These are phyloP conservation scores for Nannochloropsis gaditana DNA, from an alignment of 108 stramenopile genomes.

Conservation along the genomic window DNA sequence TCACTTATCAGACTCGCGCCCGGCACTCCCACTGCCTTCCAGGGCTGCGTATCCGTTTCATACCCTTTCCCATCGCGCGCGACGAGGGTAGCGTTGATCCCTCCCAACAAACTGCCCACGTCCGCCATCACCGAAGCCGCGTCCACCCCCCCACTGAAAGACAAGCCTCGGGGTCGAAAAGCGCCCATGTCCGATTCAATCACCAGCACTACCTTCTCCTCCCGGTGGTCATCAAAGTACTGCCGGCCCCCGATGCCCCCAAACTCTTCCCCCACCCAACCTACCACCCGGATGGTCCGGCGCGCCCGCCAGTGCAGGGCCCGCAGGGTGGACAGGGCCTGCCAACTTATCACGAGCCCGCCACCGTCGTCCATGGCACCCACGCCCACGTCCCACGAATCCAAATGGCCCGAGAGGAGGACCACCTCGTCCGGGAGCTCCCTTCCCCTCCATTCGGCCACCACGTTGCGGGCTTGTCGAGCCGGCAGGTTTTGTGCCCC, in stretches of 20 bases:
- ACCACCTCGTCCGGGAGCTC: background rate
- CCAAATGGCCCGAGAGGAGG: background rate
- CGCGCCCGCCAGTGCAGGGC: background rate
- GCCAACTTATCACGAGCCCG: background rate
- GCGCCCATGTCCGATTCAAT: background rate
- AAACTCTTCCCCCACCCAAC: constrained; percentile 1
- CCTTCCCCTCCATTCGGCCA: background rate
- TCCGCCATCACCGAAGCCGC: background rate
- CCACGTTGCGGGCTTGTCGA: background rate
- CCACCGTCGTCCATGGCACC: background rate
- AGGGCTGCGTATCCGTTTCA: constrained; percentile 2
- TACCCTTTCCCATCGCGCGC: background rate
- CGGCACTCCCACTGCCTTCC: background rate
- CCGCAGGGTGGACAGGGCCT: background rate
- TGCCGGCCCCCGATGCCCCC: background rate
- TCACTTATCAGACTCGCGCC: background rate
- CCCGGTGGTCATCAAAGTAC: background rate
- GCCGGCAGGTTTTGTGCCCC: background rate
- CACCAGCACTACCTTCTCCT: constrained; percentile 4
- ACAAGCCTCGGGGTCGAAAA: background rate
- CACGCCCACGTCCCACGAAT: background rate
- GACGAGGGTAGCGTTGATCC: background rate
- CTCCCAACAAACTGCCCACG: background rate
- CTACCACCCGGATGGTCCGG: background rate
- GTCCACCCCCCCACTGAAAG: background rate